A percentile compares a stretch with the other conserved stretches of the same genome.
phyloP scores from a whole-genome alignment of 139 green algal species.

The Chlorella sp. region DNA sequence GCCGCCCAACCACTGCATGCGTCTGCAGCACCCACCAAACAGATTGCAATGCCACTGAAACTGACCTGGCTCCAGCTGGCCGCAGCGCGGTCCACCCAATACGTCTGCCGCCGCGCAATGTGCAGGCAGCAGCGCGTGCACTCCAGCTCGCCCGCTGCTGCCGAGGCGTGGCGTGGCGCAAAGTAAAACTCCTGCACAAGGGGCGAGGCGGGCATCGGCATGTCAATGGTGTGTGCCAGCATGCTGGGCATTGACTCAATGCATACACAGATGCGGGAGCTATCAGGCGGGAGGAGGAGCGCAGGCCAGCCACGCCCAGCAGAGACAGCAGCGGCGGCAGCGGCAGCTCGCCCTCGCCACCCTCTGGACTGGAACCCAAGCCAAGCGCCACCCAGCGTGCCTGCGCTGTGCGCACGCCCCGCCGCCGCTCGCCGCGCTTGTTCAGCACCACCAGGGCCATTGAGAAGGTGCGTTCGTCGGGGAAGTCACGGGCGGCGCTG shows the following conservation, averaged over 20 bases:
- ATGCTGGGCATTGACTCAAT: too few species aligned
- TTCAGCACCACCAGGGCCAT: conserved; percentile 8
- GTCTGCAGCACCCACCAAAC: not conserved
- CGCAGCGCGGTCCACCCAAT: not conserved
- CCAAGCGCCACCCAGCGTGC: not conserved
- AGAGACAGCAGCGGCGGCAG: too few species aligned
- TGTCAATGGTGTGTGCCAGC: not conserved
- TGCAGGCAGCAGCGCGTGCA: conserved; percentile 14
- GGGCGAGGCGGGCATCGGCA: not conserved
- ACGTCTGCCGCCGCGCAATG: not conserved
- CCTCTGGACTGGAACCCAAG: too few species aligned
- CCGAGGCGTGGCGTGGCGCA: not conserved
- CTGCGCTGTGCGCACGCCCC: conserved; percentile 4
- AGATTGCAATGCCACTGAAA: too few species aligned
- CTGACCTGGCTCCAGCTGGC: not conserved
- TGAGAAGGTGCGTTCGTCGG: not conserved
- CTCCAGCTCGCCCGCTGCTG: not conserved
- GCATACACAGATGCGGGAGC: too few species aligned
- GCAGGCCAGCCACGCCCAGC: not conserved
- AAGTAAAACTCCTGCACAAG: conserved; percentile 7
- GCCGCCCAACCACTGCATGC: not conserved
- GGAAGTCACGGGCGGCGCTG: not conserved
- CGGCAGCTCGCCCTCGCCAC: too few species aligned
- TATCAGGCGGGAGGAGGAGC: too few species aligned
- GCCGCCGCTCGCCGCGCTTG: conserved; percentile 16